Conservation (phyloP, 495 filamentous ascomycete species). For the Penicillium verhagenii region DNA sequence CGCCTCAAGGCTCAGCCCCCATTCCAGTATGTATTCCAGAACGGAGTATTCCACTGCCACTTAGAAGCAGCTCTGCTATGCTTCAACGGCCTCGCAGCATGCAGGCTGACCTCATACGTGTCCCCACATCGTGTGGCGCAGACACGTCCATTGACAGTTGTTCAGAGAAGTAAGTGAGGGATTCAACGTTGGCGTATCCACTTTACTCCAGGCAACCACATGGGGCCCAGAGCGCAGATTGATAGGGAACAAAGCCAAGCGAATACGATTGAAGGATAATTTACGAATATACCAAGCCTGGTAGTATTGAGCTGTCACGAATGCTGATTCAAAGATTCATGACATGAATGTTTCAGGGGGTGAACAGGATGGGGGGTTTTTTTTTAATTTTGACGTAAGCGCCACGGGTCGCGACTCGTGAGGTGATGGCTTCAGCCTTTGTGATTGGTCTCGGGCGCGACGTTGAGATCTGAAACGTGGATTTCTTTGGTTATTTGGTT, state of each 20-base stretch:
- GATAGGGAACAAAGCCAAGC: background rate
- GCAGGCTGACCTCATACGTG: background rate
- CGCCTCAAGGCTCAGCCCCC: background rate
- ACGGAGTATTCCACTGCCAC: too few relatives aligned
- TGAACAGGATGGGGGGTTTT: background rate
- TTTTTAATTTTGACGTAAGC: background rate
- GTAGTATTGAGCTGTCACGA: background rate
- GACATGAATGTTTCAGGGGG: slow-evolving; percentile 1
- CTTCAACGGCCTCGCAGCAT: background rate
- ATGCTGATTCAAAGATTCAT: background rate
- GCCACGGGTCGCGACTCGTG: background rate
- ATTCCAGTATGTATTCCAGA: too few relatives aligned
- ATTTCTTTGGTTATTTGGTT: background rate
- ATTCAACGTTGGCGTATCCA: background rate
- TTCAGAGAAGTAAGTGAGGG: background rate
- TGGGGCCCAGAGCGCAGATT: background rate
- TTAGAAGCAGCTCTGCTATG: too few relatives aligned
- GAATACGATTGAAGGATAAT: background rate
- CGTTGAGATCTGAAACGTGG: slow-evolving; percentile 2
- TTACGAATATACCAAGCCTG: background rate
- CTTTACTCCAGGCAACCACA: slow-evolving; percentile 3
- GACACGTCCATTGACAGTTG: background rate
- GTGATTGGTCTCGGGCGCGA: slow-evolving; percentile 1
- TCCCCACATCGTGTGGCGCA: slow-evolving; percentile 2
- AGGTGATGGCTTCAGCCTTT: too few relatives aligned